Conservation (phyloP, 805 yeast species). For the Wickerhamiella domercqiae region DNA sequence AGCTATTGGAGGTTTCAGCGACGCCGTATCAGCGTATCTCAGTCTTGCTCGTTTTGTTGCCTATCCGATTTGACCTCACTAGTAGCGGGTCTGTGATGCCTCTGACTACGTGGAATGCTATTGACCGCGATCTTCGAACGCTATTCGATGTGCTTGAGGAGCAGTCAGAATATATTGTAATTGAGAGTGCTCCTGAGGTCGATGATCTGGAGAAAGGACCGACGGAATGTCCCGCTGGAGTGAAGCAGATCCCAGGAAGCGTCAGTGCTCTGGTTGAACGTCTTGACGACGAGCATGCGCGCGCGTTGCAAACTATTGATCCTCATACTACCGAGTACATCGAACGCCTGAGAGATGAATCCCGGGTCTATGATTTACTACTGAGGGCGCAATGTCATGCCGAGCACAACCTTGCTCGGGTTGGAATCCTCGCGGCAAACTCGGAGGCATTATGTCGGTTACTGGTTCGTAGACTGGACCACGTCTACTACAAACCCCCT, state of each 20-base stretch:
- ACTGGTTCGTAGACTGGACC: conserved; percentile 73
- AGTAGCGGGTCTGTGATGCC: conserved; percentile 57
- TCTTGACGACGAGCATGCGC: conserved; percentile 84
- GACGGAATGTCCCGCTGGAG: conserved; percentile 41
- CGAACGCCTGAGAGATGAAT: conserved; percentile 79
- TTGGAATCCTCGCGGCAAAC: conserved; percentile 12
- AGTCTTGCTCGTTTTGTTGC: conserved; percentile 65
- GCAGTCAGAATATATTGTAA: conserved; percentile 47
- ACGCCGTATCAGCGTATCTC: conserved; percentile 63
- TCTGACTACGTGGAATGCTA: conserved; percentile 59
- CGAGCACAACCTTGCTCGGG: conserved; percentile 34
- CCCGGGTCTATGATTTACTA: conserved; percentile 54
- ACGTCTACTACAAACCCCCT: conserved; percentile 80
- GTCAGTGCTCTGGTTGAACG: conserved; percentile 78
- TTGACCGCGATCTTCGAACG: conserved; percentile 44
- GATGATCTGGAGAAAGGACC: conserved; percentile 49
- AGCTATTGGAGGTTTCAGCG: conserved; percentile 33
- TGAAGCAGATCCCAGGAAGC: conserved; percentile 67
- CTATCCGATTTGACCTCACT: conserved; percentile 73
- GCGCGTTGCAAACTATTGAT: conserved; percentile 75
- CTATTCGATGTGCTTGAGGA: conserved; percentile 57
- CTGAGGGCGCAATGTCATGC: conserved; percentile 76
- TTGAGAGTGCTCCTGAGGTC: conserved; percentile 73
- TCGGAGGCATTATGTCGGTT: conserved; percentile 43
- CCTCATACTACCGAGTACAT: conserved; percentile 92